Percentiles rank a stretch among this genome's conserved stretches.
Evolutionary conservation across 2,329 filamentous ascomycete genomes (phyloP).

Genomic region (Botryosphaeria dothidea): DNA sequence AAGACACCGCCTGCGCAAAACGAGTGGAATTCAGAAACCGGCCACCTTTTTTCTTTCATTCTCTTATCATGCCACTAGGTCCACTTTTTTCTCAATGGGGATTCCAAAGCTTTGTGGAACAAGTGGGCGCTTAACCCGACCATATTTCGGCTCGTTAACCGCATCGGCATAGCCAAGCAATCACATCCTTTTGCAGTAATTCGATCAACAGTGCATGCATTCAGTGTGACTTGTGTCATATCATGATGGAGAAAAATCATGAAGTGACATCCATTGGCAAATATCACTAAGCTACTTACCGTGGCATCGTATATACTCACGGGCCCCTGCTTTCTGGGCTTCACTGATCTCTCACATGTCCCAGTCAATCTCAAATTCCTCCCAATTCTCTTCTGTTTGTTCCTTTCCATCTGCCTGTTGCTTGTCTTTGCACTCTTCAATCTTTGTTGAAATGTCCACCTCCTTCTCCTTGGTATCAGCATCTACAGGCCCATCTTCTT

Average conservation of each 20-base stretch:
- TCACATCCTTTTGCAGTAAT: neutral
- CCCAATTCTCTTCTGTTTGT: neutral
- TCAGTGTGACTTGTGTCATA: too few relatives aligned
- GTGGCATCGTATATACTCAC: neutral
- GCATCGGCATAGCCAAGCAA: neutral
- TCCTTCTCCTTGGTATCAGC: neutral
- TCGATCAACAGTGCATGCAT: neutral
- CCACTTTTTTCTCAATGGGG: neutral
- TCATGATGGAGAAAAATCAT: neutral
- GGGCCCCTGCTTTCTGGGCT: neutral
- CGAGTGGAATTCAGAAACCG: too few relatives aligned
- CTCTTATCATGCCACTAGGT: neutral
- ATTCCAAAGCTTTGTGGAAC: neutral
- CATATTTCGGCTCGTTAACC: neutral
- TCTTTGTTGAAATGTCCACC: neutral
- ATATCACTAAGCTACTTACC: neutral
- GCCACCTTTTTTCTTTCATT: too few relatives aligned
- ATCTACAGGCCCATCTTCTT: neutral
- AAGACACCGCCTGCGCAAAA: too few relatives aligned
- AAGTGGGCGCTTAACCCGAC: neutral
- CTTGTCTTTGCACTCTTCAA: neutral
- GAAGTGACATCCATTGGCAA: neutral
- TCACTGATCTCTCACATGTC: neutral
- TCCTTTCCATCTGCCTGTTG: neutral
- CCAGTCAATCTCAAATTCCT: conserved; percentile 10